A percentile compares a stretch with the other conserved stretches of the same genome.
Conservation (phyloP, 768 basidiomycete genomes). For the Suillus weaverae region DNA sequence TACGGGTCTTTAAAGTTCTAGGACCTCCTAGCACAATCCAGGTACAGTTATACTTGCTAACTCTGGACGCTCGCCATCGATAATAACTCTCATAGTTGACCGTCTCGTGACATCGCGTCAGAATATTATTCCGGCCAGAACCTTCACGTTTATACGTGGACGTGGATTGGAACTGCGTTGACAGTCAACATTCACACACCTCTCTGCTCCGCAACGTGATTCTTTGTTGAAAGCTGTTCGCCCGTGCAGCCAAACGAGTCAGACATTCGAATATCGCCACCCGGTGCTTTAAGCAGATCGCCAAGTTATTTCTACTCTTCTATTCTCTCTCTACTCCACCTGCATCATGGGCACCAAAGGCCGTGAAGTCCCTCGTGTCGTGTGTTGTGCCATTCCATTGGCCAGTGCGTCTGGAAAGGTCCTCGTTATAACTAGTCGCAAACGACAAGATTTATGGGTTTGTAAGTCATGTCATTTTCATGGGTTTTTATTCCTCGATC, state of each 20-base stretch:
- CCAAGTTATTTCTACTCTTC: background rate
- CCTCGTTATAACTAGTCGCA: conserved; percentile 82
- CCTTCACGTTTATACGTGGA: conserved; percentile 5
- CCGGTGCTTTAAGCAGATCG: background rate
- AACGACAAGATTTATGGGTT: conserved; percentile 79
- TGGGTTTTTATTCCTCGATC: conserved; percentile 11
- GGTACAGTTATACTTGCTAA: background rate
- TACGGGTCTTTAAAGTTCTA: background rate
- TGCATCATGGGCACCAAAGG: conserved; percentile 62
- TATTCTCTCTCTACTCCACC: conserved; percentile 3
- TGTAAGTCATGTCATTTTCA: conserved; percentile 58
- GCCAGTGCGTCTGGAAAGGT: conserved; percentile 71
- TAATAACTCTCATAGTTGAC: background rate
- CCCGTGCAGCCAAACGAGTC: conserved; percentile 1
- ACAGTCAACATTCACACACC: conserved; percentile 7
- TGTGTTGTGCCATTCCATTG: conserved; percentile 90
- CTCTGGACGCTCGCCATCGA: conserved; percentile 1
- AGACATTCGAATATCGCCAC: background rate
- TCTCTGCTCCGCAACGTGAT: background rate
- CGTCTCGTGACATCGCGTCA: background rate
- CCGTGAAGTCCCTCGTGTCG: conserved; percentile 77
- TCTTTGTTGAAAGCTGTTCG: background rate
- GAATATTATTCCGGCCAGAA: background rate
- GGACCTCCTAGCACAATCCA: background rate
- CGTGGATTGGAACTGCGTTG: conserved; percentile 1